Conservation (phyloP, 352 stramenopile genomes). For the Phytophthora agathidicida region DNA sequence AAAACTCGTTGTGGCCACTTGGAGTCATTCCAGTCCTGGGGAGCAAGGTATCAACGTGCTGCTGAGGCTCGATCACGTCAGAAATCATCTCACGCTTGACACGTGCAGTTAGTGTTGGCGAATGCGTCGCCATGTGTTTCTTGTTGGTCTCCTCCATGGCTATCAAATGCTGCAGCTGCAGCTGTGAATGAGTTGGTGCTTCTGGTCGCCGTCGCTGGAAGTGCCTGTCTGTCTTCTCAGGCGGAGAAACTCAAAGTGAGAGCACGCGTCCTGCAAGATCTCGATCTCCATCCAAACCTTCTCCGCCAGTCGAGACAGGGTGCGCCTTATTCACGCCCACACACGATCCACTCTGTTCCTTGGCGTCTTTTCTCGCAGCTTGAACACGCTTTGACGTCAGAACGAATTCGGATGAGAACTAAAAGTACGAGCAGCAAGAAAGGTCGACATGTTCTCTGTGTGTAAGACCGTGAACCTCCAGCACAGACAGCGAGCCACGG, state of each 20-base stretch:
- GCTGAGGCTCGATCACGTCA: constrained; percentile 15
- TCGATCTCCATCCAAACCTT: constrained; percentile 26
- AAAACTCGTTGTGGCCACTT: constrained; percentile 18
- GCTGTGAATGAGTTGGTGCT: no score
- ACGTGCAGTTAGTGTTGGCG: neutral
- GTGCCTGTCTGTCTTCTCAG: constrained; percentile 32
- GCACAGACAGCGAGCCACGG: neutral
- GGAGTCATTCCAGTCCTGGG: constrained; percentile 34
- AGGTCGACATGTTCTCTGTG: constrained; percentile 6
- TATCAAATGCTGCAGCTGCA: neutral
- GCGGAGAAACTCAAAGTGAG: constrained; percentile 37
- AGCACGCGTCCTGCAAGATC: constrained; percentile 7
- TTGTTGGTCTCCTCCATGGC: constrained; percentile 20
- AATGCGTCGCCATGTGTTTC: neutral
- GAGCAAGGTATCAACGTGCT: constrained; percentile 12
- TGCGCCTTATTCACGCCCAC: constrained; percentile 7
- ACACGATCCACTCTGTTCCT: neutral
- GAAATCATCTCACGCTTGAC: constrained; percentile 9
- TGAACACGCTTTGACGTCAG: constrained; percentile 16
- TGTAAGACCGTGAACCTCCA: constrained; percentile 22
- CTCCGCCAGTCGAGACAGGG: constrained; percentile 33
- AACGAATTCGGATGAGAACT: constrained; percentile 33
- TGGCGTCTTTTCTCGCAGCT: constrained; percentile 34
- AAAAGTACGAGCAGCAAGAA: constrained; percentile 6
- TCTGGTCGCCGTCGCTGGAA: neutral